Evolutionary conservation across 371 early-diverging fungal genomes (phyloP).

Genomic region (Mortierella sp.): DNA sequence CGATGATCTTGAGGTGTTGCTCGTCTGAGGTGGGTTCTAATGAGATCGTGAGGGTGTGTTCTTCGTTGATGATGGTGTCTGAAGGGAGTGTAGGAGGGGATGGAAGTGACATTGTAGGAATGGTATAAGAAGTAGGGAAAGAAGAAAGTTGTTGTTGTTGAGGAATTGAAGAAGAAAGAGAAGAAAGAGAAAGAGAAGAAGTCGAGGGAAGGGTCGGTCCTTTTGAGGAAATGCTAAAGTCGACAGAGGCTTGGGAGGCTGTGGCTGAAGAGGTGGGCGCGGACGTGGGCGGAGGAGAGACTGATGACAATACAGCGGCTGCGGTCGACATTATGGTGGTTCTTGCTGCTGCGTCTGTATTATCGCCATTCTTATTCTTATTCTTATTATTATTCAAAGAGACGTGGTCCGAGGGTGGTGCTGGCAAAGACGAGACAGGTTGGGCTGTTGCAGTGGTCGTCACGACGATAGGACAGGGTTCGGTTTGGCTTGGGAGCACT

Average conservation of each 20-base stretch:
- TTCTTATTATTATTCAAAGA: no score
- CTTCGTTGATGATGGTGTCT: background rate
- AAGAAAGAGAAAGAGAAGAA: background rate
- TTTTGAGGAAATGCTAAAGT: conserved; percentile 11
- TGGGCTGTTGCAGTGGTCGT: background rate
- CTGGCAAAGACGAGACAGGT: background rate
- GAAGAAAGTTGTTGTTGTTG: conserved; percentile 2
- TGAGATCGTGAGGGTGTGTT: background rate
- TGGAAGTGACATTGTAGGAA: conserved; percentile 7
- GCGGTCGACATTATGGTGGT: background rate
- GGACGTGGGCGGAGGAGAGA: no score
- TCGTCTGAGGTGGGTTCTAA: background rate
- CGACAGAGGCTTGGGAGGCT: background rate
- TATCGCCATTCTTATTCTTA: no score
- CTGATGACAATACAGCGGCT: background rate
- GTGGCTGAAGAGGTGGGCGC: conserved; percentile 12
- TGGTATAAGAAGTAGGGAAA: background rate
- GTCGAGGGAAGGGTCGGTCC: conserved; percentile 11
- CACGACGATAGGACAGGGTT: background rate
- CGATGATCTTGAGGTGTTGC: background rate
- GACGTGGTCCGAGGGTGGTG: background rate
- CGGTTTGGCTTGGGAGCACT: background rate
- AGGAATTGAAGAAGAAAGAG: background rate
- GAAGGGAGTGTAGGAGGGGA: background rate
- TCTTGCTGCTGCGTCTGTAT: background rate